phyloP scores from a whole-genome alignment of 306 rosid genomes.

The Sesbania bispinosa region DNA sequence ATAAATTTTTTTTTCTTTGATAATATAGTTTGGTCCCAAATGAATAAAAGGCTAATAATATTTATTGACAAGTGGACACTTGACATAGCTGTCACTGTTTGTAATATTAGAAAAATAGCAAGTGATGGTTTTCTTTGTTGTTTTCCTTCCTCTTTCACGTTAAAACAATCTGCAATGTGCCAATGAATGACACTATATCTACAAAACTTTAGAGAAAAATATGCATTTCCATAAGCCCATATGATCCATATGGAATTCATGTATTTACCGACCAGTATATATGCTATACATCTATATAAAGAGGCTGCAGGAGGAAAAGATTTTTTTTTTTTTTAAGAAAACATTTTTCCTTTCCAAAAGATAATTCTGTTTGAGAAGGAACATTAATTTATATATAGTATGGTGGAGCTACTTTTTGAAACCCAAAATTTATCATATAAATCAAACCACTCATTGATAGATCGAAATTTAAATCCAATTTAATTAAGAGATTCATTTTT shows the following conservation, averaged over 20 bases:
- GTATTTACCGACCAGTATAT: not conserved
- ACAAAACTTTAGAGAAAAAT: not conserved
- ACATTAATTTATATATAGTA: no score
- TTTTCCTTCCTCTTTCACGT: not conserved
- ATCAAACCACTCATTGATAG: no score
- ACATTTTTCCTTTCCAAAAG: no score
- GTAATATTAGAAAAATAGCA: not conserved
- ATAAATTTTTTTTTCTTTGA: not conserved
- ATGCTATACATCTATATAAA: not conserved
- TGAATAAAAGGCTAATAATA: not conserved
- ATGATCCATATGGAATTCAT: conserved; percentile 15
- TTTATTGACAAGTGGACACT: not conserved
- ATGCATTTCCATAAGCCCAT: not conserved
- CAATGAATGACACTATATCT: not conserved
- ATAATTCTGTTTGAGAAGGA: no score
- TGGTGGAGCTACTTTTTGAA: no score
- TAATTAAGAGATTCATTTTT: not conserved
- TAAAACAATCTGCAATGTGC: not conserved
- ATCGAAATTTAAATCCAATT: no score
- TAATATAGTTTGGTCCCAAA: conserved; percentile 18
- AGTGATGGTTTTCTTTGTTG: not conserved
- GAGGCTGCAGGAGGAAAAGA: conserved; percentile 8
- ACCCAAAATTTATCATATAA: no score
- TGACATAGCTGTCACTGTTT: not conserved
- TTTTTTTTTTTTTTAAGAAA: no score